These are phyloP conservation scores for Phaeolepiota aurea DNA, from an alignment of 768 basidiomycete species.

Conservation along the genomic window DNA sequence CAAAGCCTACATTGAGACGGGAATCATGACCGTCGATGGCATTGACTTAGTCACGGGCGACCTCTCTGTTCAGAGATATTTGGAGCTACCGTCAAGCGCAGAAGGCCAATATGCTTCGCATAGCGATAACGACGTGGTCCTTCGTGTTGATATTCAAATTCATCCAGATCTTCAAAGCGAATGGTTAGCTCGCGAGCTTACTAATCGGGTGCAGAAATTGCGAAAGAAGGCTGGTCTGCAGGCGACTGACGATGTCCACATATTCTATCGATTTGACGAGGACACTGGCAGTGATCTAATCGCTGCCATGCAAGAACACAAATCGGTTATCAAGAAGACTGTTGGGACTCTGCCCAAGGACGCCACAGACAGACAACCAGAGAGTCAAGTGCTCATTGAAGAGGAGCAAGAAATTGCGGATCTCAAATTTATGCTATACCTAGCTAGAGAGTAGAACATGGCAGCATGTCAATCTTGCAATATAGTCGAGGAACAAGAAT, in stretches of 20 bases:
- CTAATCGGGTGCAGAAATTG: constrained; percentile 89
- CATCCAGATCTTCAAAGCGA: constrained; percentile 83
- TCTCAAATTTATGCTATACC: constrained; percentile 63
- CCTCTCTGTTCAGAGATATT: constrained; percentile 82
- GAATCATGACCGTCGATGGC: constrained; percentile 79
- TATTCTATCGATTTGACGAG: constrained; percentile 77
- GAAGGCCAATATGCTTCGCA: constrained; percentile 71
- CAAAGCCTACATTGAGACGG: constrained; percentile 65
- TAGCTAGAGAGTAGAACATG: constrained; percentile 31
- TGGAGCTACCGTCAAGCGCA: constrained; percentile 60
- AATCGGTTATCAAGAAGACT: constrained; percentile 64
- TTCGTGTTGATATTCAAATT: constrained; percentile 83
- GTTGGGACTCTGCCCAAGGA: constrained; percentile 66
- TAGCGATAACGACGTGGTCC: constrained; percentile 91
- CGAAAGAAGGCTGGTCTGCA: constrained; percentile 94
- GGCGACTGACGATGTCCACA: constrained; percentile 87
- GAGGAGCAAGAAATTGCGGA: constrained; percentile 87
- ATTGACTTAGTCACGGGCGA: constrained; percentile 90
- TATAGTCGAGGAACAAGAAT: constrained; percentile 15
- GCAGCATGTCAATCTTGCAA: constrained; percentile 10
- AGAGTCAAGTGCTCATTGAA: constrained; percentile 52
- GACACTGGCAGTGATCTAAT: constrained; percentile 58
- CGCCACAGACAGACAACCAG: constrained; percentile 41
- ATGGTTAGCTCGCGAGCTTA: constrained; percentile 84
- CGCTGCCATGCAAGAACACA: constrained; percentile 56